Evolutionary conservation across 441 rosid species (phyloP).

Genomic region (Mallotus repandus): DNA sequence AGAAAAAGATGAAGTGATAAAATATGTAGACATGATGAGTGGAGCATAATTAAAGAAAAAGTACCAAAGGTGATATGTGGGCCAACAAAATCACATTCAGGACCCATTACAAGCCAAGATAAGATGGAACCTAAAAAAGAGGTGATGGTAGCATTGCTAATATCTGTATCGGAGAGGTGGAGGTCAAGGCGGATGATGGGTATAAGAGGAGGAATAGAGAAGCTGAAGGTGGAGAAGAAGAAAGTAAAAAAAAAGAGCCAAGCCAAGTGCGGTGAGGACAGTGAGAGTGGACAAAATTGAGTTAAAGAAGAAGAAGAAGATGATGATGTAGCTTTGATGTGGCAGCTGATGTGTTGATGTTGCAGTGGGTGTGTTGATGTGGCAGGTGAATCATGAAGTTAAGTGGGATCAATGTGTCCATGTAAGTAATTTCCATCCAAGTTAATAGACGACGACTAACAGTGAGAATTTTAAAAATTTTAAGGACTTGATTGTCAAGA

Average conservation of each 20-base stretch:
- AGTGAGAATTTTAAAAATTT: too few relatives aligned
- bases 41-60: conserved; percentile 58
- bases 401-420: too few relatives aligned
- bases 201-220: conserved; percentile 77
- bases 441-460: too few relatives aligned
- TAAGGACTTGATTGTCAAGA: too few relatives aligned
- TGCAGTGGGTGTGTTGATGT: too few relatives aligned
- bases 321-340: too few relatives aligned
- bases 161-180: conserved; percentile 41
- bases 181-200: conserved; percentile 69
- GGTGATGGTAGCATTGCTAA: conserved; percentile 57
- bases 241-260: conserved; percentile 80
- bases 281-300: conserved; percentile 52
- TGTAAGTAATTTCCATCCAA: too few relatives aligned
- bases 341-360: too few relatives aligned
- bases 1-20: conserved; percentile 45
- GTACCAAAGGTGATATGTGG: conserved; percentile 60
- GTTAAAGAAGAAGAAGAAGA: too few relatives aligned
- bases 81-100: conserved; percentile 63
- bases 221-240: conserved; percentile 86
- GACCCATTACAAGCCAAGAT: conserved; percentile 88
- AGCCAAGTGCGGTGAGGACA: conserved; percentile 63
- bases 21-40: too few relatives aligned
- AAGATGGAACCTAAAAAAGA: conserved; percentile 74
- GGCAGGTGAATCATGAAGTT: too few relatives aligned